Evolutionary conservation across 148 eudicot genomes (phyloP).

Genomic region (Suaeda aralocaspica): DNA sequence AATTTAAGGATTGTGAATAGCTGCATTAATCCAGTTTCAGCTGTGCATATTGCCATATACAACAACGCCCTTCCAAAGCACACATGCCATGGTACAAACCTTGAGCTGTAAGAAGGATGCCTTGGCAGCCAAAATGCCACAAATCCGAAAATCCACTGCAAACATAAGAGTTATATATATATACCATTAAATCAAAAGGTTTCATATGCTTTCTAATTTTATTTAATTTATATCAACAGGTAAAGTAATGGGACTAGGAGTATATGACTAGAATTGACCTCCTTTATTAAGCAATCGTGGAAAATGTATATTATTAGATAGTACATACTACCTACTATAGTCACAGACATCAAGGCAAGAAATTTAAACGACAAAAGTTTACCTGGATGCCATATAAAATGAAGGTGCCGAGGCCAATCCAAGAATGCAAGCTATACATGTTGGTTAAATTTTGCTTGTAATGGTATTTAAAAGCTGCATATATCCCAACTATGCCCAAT

Average conservation of each 20-base stretch:
- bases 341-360: too few species aligned
- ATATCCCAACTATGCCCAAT: slow-evolving; percentile 63
- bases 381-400: slow-evolving; percentile 75
- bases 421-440: slow-evolving; percentile 72
- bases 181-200: too few species aligned
- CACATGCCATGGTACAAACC: slow-evolving; percentile 58
- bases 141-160: slow-evolving; percentile 81
- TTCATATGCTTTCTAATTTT: too few species aligned
- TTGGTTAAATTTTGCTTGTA: slow-evolving; percentile 24
- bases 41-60: slow-evolving; percentile 62
- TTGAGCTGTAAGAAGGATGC: slow-evolving; percentile 30
- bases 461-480: slow-evolving; percentile 71
- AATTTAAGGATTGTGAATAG: slow-evolving; percentile 30
- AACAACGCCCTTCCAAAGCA: slow-evolving; percentile 53
- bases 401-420: slow-evolving; percentile 81
- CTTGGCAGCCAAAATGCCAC: slow-evolving; percentile 40
- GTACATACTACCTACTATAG: too few species aligned
- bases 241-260: too few species aligned
- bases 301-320: too few species aligned
- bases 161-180: too few species aligned
- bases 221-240: too few species aligned
- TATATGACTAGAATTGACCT: too few species aligned
- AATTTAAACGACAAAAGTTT: too few species aligned
- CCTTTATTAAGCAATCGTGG: too few species aligned
- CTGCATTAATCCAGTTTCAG: slow-evolving; percentile 66